Evolutionary conservation across 768 basidiomycete species (phyloP).

Genomic region (Tylopilus rubrobrunneus): DNA sequence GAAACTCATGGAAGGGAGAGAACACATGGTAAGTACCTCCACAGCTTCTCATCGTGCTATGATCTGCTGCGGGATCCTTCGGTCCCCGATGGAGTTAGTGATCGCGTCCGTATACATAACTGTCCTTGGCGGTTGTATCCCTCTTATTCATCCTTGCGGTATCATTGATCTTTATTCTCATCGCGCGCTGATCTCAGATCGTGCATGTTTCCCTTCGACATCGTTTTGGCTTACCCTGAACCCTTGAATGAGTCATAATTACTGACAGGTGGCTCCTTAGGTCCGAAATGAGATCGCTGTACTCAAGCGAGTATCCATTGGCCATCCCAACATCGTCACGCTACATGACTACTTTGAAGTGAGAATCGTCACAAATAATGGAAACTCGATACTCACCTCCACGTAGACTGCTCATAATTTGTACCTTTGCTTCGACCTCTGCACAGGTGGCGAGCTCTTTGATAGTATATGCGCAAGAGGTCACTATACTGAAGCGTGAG

Average conservation of each 20-base stretch:
- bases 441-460: constrained; percentile 97
- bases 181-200: constrained; percentile 14
- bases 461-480: constrained; percentile 98
- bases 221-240: constrained; percentile 8
- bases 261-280: constrained; percentile 37
- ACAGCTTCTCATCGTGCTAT: constrained; percentile 5
- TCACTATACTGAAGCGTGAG: constrained; percentile 91
- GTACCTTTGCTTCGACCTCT: constrained; percentile 93
- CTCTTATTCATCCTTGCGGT: not conserved
- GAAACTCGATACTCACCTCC: not conserved
- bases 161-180: constrained; percentile 8
- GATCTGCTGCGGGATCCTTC: not conserved
- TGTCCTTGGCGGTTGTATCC: not conserved
- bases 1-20: constrained; percentile 96
- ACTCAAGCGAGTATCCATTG: constrained; percentile 88
- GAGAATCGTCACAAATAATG: not conserved
- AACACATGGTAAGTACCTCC: constrained; percentile 78
- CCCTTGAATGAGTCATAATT: constrained; percentile 1
- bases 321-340: constrained; percentile 87
- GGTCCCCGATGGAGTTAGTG: not conserved
- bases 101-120: not conserved
- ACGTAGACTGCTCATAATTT: constrained; percentile 83
- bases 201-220: not conserved
- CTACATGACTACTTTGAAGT: constrained; percentile 97
- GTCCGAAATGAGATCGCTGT: constrained; percentile 97